Percentiles rank a stretch among this genome's conserved stretches.
Conservation (phyloP, 2,329 filamentous ascomycete species). For the Claviceps sp. region DNA sequence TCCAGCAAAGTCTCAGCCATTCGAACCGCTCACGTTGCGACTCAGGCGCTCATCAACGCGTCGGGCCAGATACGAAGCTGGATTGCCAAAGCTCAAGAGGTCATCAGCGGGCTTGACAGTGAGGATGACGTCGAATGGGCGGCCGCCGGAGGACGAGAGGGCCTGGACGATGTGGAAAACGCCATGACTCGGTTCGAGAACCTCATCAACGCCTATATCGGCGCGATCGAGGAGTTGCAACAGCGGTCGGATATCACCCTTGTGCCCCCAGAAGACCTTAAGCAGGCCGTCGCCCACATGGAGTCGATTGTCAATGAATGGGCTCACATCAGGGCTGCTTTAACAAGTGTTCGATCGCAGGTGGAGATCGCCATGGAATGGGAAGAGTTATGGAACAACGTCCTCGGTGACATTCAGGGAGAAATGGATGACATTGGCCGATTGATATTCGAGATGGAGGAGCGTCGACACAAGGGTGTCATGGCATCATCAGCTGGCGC, state of each 20-base stretch:
- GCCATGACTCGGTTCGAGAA: conserved; percentile 77
- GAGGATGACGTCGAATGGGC: conserved; percentile 99
- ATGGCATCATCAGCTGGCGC: conserved; percentile 47
- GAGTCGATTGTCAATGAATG: conserved; percentile 75
- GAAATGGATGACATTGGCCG: conserved; percentile 70
- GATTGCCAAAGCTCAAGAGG: conserved; percentile 85
- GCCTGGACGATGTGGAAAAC: conserved; percentile 57
- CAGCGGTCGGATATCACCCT: conserved; percentile 58
- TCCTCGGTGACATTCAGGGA: conserved; percentile 82
- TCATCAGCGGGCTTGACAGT: conserved; percentile 77
- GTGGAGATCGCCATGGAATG: conserved; percentile 98
- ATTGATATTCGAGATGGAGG: conserved; percentile 95
- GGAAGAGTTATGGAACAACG: conserved; percentile 92
- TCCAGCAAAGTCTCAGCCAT: conserved; percentile 76
- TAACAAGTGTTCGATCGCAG: conserved; percentile 73
- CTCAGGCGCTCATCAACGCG: conserved; percentile 70
- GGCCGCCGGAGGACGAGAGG: conserved; percentile 70
- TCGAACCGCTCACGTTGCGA: conserved; percentile 70
- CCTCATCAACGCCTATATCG: conserved; percentile 82
- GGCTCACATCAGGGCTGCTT: conserved; percentile 63
- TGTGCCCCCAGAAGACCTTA: conserved; percentile 59
- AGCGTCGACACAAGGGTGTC: conserved; percentile 72
- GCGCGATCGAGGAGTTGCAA: conserved; percentile 87
- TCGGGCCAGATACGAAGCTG: conserved; percentile 87
- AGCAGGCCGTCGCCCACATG: conserved; percentile 73